phyloP scores from a whole-genome alignment of 2,329 filamentous ascomycete genomes.

The Curvularia hawaiiensis region DNA sequence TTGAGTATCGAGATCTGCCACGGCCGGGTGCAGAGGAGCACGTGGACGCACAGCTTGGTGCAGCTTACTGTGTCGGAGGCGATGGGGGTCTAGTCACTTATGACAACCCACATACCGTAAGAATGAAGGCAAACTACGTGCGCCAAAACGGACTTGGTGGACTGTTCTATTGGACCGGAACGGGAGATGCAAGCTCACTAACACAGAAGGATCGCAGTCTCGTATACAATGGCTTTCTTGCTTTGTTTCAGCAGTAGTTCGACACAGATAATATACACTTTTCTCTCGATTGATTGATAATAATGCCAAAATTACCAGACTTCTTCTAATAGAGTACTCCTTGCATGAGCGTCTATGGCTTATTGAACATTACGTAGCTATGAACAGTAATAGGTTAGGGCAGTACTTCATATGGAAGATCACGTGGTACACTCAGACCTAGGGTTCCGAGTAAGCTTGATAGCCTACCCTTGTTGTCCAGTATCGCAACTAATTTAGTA shows the following conservation, averaged over 20 bases:
- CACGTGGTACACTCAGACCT: background rate
- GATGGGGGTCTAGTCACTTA: slow-evolving; percentile 82
- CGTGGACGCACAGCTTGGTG: slow-evolving; percentile 69
- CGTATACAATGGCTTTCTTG: slow-evolving; percentile 64
- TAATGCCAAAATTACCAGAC: background rate
- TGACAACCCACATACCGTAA: slow-evolving; percentile 77
- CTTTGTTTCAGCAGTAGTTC: slow-evolving; percentile 48
- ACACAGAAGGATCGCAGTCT: slow-evolving; percentile 59
- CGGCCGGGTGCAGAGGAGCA: slow-evolving; percentile 65
- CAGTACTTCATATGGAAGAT: background rate
- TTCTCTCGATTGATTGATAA: background rate
- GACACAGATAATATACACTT: background rate
- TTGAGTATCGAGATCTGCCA: slow-evolving; percentile 76
- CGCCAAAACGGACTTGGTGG: slow-evolving; percentile 74
- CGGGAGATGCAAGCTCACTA: slow-evolving; percentile 63
- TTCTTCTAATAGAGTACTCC: background rate
- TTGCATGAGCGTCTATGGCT: background rate
- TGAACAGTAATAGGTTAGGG: too few species aligned
- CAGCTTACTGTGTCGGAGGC: slow-evolving; percentile 73
- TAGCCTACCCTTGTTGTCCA: background rate
- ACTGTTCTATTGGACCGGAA: slow-evolving; percentile 83
- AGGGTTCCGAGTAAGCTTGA: background rate
- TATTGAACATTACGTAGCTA: background rate
- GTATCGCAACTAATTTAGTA: background rate
- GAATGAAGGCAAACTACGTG: slow-evolving; percentile 75